Base-by-base conservation (phyloP, 805 yeast genomes). In the Candida methanosorbosa region DNA sequence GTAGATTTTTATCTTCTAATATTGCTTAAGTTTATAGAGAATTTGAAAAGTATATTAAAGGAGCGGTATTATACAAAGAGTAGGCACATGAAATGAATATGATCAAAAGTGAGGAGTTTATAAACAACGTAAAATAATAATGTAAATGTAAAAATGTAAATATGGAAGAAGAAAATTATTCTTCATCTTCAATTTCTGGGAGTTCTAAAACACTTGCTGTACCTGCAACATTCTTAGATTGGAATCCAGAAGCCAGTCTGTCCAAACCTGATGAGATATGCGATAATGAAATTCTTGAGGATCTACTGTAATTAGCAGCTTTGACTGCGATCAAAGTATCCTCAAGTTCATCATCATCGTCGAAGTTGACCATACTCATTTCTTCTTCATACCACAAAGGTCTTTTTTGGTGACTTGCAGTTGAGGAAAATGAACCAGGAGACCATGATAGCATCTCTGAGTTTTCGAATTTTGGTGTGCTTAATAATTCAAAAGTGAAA, bases 271-370 rank as follows among this genome's bases (percentile, higher is more conserved):
- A 27, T 5, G 34, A 20, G 14, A 21, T 14, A 11, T 17, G 13
- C 5, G 21, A 6, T 9, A 35, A 22, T 7, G 33, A 30, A 5
- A 50, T 34, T 37, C 58, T 47, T 9, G 57, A 52, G 14, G 42
- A 29, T 30, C 57, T 43, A 20, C 43, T 40, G 30, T 40, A 35
- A 32, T 43, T 41, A n/a, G 56, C 58, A 13, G 57, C 56, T 21
- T 48, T 45, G 26, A 52, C 27, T 12, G 54, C 41, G 20, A 45
- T 38, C 16, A 48, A 25, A 11, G 55, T 44, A 26, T 38, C 39
- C 16, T 43, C 43, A 9, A 40, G 31, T 15, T 38, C 42, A 20
- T 44, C 42, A 5, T 40, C 39, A 17, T 35, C 31, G 9, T 33
- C 36, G n/a, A 14, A 8, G 6, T 34, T 26, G 9, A 18, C n/a